Evolutionary conservation across 371 early-diverging fungal species (phyloP).

Genomic region (Basidiobolus meristosporus): DNA sequence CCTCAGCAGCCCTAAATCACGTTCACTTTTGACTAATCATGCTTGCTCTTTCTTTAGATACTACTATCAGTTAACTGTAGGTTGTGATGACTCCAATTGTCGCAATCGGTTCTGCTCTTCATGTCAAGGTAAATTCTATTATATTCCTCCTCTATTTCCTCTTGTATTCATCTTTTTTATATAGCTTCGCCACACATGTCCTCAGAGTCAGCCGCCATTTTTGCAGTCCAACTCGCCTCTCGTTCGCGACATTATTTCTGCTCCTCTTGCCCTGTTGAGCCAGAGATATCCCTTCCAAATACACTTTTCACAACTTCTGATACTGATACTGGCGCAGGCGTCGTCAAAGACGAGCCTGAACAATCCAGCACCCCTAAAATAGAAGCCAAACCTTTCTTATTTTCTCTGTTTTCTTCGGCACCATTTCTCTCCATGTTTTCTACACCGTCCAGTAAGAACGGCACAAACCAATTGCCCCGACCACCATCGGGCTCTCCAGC

Average conservation of each 20-base stretch:
- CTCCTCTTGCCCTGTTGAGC: neutral
- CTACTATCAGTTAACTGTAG: too few relatives aligned
- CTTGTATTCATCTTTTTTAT: neutral
- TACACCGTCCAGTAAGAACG: neutral
- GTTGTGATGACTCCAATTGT: too few relatives aligned
- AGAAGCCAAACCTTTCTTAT: neutral
- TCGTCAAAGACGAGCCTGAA: too few relatives aligned
- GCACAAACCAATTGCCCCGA: too few relatives aligned
- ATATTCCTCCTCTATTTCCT: too few relatives aligned
- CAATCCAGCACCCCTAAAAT: neutral
- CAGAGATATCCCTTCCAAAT: neutral
- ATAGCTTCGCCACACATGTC: neutral
- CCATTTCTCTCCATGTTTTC: neutral
- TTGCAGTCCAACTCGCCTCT: constrained; percentile 1
- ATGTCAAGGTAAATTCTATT: too few relatives aligned
- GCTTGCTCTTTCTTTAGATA: too few relatives aligned
- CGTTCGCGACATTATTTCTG: neutral
- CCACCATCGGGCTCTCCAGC: too few relatives aligned
- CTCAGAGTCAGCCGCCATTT: neutral
- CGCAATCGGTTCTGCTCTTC: too few relatives aligned
- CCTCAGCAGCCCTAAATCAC: too few relatives aligned
- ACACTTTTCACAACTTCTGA: neutral
- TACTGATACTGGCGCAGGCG: neutral
- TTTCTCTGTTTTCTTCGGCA: neutral
- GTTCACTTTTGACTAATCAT: too few relatives aligned